phyloP scores from a whole-genome alignment of 495 filamentous ascomycete genomes.

The Bathelium albidoporum region DNA sequence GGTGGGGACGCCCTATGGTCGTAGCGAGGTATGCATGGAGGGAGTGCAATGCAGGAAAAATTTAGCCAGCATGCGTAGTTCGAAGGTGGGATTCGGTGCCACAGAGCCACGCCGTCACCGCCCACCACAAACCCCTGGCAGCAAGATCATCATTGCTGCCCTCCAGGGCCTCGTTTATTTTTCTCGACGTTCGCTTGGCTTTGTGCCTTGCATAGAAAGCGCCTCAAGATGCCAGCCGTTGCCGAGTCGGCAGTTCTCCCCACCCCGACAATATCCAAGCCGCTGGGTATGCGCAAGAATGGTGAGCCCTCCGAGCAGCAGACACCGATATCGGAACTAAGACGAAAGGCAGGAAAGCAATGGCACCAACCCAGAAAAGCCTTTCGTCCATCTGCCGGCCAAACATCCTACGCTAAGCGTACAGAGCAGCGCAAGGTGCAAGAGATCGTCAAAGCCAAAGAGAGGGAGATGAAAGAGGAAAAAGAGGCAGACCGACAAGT shows the following conservation, averaged over 20 bases:
- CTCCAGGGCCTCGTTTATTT: background rate
- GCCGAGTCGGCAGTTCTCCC: background rate
- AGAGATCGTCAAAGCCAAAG: slow-evolving; percentile 70
- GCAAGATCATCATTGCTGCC: background rate
- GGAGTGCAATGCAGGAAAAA: too few relatives aligned
- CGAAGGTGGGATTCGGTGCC: background rate
- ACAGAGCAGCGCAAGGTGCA: slow-evolving; percentile 51
- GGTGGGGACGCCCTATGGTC: background rate
- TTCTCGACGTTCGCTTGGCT: background rate
- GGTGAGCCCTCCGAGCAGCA: slow-evolving; percentile 37
- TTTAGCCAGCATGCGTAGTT: too few relatives aligned
- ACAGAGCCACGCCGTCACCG: background rate
- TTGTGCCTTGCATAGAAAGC: background rate
- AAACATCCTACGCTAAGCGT: slow-evolving; percentile 70
- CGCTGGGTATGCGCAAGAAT: slow-evolving; percentile 54
- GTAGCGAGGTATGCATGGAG: background rate
- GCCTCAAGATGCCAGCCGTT: background rate
- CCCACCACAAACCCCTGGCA: background rate
- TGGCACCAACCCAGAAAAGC: slow-evolving; percentile 76
- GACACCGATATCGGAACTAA: too few relatives aligned
- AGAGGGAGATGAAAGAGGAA: slow-evolving; percentile 92
- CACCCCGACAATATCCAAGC: background rate
- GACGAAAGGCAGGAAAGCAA: slow-evolving; percentile 63
- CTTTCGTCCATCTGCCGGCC: slow-evolving; percentile 72
- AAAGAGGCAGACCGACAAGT: slow-evolving; percentile 84